Conservation (phyloP, 371 early-diverging fungal genomes). For the Aphelidium insulamus region DNA sequence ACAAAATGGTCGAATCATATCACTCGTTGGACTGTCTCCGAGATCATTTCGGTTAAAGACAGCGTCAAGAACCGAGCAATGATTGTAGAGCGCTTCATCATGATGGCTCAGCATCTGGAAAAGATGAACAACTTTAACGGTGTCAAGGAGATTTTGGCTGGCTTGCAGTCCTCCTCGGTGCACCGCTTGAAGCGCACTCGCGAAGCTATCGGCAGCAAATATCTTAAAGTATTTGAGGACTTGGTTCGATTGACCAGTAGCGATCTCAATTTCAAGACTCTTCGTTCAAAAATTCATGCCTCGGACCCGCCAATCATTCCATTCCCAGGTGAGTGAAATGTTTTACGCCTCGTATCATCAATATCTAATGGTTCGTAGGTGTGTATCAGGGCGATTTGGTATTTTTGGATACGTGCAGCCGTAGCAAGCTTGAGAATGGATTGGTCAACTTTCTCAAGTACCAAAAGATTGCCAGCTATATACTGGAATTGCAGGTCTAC, state of each 20-base stretch:
- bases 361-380: no score
- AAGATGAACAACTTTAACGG: slow-evolving; percentile 29
- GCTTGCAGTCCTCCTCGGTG: slow-evolving; percentile 18
- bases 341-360: no score
- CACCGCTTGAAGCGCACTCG: slow-evolving; percentile 23
- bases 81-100: slow-evolving; percentile 10
- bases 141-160: slow-evolving; percentile 25
- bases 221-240: slow-evolving; percentile 13
- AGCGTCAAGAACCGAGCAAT: slow-evolving; percentile 14
- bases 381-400: slow-evolving; percentile 28
- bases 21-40: slow-evolving; percentile 23
- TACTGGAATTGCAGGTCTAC: slow-evolving; percentile 28
- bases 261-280: slow-evolving; percentile 23
- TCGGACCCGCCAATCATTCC: slow-evolving; percentile 26
- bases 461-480: slow-evolving; percentile 16
- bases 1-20: slow-evolving; percentile 26
- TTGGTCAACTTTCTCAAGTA: slow-evolving; percentile 22
- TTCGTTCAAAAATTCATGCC: slow-evolving; percentile 16
- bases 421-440: slow-evolving; percentile 14
- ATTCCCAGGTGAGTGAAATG: slow-evolving; percentile 15
- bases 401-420: slow-evolving; percentile 20
- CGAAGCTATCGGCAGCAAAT: slow-evolving; percentile 13
- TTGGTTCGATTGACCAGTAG: slow-evolving; percentile 13
- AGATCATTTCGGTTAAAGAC: slow-evolving; percentile 19
- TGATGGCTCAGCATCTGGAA: slow-evolving; percentile 12